Percentiles rank a stretch among this genome's conserved stretches.
These are phyloP conservation scores for Aschersonia sp. DNA, from an alignment of 2,329 filamentous ascomycete species.

Conservation along the genomic window DNA sequence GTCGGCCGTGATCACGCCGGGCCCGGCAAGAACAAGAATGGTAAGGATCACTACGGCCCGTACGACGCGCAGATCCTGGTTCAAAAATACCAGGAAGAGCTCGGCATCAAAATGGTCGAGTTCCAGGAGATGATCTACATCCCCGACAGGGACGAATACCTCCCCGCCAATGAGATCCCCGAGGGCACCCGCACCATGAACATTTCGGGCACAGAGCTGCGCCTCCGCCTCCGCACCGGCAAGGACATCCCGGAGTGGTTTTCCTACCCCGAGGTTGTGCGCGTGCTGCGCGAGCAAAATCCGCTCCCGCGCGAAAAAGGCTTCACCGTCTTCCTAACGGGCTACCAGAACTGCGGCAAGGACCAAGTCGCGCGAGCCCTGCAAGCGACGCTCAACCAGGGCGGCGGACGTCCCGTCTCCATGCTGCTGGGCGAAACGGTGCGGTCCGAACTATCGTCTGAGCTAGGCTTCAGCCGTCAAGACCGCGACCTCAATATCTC, in stretches of 20 bases:
- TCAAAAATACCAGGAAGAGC: conserved; percentile 90
- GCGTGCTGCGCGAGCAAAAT: conserved; percentile 91
- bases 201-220: conserved; percentile 83
- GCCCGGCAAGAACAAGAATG: conserved; percentile 95
- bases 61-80: conserved; percentile 96
- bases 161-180: conserved; percentile 78
- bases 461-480: conserved; percentile 86
- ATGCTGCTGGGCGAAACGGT: conserved; percentile 94
- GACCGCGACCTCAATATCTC: conserved; percentile 92
- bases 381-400: conserved; percentile 95
- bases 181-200: conserved; percentile 73
- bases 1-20: conserved; percentile 97
- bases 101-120: conserved; percentile 95
- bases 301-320: conserved; percentile 82
- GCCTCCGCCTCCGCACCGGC: conserved; percentile 77
- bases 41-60: conserved; percentile 92
- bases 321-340: conserved; percentile 96
- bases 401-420: conserved; percentile 86
- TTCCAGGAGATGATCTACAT: conserved; percentile 99
- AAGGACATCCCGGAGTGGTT: conserved; percentile 98
- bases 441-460: conserved; percentile 79
- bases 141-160: conserved; percentile 93
- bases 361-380: conserved; percentile 90
- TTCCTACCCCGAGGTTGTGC: conserved; percentile 97
- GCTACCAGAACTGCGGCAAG: conserved; percentile 94